phyloP scores from a whole-genome alignment of 2,329 filamentous ascomycete genomes.

The Penicillium sp. region DNA sequence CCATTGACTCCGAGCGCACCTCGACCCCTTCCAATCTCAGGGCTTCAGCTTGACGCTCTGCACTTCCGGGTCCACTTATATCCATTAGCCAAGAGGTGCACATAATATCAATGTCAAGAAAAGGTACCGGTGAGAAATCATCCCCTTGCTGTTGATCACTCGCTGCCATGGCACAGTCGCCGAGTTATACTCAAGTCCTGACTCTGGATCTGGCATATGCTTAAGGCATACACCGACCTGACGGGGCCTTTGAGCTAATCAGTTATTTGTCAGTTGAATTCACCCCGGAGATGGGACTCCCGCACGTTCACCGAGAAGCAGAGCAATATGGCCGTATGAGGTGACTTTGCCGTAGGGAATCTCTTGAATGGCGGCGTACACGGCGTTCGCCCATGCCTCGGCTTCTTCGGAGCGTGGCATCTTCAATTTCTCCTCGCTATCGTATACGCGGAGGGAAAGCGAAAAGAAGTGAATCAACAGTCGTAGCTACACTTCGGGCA shows the following conservation, averaged over 20 bases:
- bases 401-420: conserved; percentile 50
- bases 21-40: conserved; percentile 43
- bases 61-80: conserved; percentile 42
- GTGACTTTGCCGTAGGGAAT: conserved; percentile 82
- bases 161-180: conserved; percentile 91
- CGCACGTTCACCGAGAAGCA: conserved; percentile 60
- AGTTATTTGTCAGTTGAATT: conserved; percentile 24
- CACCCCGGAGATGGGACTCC: not conserved
- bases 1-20: conserved; percentile 43
- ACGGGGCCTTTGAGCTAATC: conserved; percentile 65
- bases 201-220: conserved; percentile 63
- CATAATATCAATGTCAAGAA: not conserved
- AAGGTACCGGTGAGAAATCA: conserved; percentile 74
- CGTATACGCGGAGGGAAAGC: not conserved
- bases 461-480: not conserved
- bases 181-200: conserved; percentile 61
- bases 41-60: conserved; percentile 42
- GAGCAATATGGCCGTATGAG: conserved; percentile 74
- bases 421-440: not conserved
- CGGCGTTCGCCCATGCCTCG: conserved; percentile 56
- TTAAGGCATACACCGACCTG: conserved; percentile 92
- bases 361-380: conserved; percentile 81
- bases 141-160: conserved; percentile 82
- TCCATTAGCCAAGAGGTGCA: not conserved
- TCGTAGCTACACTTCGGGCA: conserved; percentile 15